Percentiles rank a stretch among this genome's conserved stretches.
phyloP scores from a whole-genome alignment of 1,139 yeast genomes.

The Candida buenavistaensis region DNA sequence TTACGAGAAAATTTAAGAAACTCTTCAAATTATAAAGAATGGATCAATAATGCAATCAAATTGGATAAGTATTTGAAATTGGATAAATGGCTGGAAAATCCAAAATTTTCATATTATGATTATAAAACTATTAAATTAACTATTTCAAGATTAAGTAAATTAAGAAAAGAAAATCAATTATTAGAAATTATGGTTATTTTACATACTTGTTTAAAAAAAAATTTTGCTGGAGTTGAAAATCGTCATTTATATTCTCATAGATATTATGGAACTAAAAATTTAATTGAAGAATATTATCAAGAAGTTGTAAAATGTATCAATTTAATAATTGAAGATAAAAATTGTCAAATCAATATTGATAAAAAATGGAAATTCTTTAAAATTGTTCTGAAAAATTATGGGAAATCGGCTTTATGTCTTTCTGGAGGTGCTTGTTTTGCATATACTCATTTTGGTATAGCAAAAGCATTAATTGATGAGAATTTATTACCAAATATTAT shows the following conservation, averaged over 20 bases:
- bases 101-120: conserved; percentile 68
- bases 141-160: conserved; percentile 39
- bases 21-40: conserved; percentile 57
- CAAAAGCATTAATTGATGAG: conserved; percentile 68
- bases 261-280: conserved; percentile 69
- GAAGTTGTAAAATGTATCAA: conserved; percentile 54
- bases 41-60: conserved; percentile 58
- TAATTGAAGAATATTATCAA: conserved; percentile 55
- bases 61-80: conserved; percentile 60
- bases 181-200: conserved; percentile 55
- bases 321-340: conserved; percentile 38
- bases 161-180: conserved; percentile 33
- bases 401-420: conserved; percentile 69
- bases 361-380: conserved; percentile 57
- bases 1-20: conserved; percentile 51
- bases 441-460: conserved; percentile 75
- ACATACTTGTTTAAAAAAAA: conserved; percentile 68
- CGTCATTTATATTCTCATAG: conserved; percentile 71
- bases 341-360: conserved; percentile 27
- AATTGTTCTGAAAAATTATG: conserved; percentile 62
- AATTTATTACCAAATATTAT: conserved; percentile 67
- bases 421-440: conserved; percentile 84
- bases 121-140: conserved; percentile 58
- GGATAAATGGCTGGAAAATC: conserved; percentile 64
- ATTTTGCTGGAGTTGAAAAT: conserved; percentile 80